Base-by-base conservation (phyloP, 2,329 filamentous ascomycete species). In the Hortaea sp. region DNA sequence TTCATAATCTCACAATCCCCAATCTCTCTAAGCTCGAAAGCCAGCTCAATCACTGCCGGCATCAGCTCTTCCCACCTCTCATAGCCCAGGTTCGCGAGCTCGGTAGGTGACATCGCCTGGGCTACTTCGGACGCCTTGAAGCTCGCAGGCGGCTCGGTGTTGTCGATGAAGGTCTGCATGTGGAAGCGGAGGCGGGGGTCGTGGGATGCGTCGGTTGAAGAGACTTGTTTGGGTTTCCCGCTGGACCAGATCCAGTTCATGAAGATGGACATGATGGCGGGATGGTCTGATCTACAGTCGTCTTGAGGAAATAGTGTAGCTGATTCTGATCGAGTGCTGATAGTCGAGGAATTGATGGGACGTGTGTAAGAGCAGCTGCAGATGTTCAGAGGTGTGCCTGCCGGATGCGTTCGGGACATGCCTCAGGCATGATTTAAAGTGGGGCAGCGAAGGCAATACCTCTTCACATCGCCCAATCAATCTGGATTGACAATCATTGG, bases 111-210 rank as follows among this genome's bases (percentile, higher is more conserved):
- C 2, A 76, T 55, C 4, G 67, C 63, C 29, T 68, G 63, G 1
- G 72, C 69, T 29, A 74, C 64, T 51, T 75, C 71, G 10, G 70
- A 72, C 6, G 71, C 70, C 54, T 72, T 75, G 52, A 75, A 69
- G 1, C 71, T 73, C 46, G 72, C 73, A 5, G 73, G 73, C 27
- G 62, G 62, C 42, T 62, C 59, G 10, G 52, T 53, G 32, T 55
- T 55, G 45, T 62, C 60, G 5, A 63, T 53, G 44, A 60, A 49
- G 13, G 53, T 48, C n/a, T 46, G 46, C 41, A 63, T 61, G 27
- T 57, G 52, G 2, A 39, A 48, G 29, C 52, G 53, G 5, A 63
- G 42, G 9, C 49, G 46, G n/a, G 57, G 54, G 40, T 57, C 50
- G 27, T 53, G 57, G 6, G 52, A 52, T 39, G 57, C 57, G 29